Base-by-base conservation (phyloP, 495 filamentous ascomycete species). In the Lophiotrema nucula region DNA sequence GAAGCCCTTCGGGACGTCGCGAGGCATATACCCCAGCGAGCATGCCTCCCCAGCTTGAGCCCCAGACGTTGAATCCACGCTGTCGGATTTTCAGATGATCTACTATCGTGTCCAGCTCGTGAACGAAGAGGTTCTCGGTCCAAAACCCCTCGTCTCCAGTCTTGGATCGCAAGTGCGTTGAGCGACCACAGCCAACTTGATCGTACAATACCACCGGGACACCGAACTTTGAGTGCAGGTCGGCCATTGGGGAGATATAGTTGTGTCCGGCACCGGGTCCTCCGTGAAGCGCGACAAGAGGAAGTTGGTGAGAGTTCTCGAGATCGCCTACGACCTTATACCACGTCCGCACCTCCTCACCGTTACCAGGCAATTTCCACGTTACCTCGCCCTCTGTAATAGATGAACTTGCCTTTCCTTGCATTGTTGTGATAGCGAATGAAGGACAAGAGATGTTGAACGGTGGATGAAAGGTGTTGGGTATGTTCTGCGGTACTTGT, bases 11-110 rank as follows among this genome's bases (percentile, higher is more conserved):
- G 0, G 79, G 72, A n/a, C 65, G 67, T 13, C 51, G 53, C 6
- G 71, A 55, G 0, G 75, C 76, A 60, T 69, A 73, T 1, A 64
- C 49, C 3, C 68, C 69, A 1, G 67, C 77, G 0, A 81, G 65
- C 74, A 81, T 78, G 23, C 76, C 79, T 23, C 79, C 79, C 78
- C 79, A 83, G 6, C 67, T 72, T 26, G 77, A 70, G 6, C 80
- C 77, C 3, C 76, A 67, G 0, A 81, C 33, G 49, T 80, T 67
- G 56, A 76, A 78, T 0, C 67, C 56, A 10, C 62, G 41, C 0
- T 58, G 13, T 19, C 50, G 41, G 31, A 81, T 70, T 0, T 60
- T 69, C 0, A 82, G 68, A 22, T 74, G 64, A 12, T 49, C 26
- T 2, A 80, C 55, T 16, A 83, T 56, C 52, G 78, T 80, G 28